Conservation (phyloP, 2,329 filamentous ascomycete species). For the Trichoderma semiorbis region DNA sequence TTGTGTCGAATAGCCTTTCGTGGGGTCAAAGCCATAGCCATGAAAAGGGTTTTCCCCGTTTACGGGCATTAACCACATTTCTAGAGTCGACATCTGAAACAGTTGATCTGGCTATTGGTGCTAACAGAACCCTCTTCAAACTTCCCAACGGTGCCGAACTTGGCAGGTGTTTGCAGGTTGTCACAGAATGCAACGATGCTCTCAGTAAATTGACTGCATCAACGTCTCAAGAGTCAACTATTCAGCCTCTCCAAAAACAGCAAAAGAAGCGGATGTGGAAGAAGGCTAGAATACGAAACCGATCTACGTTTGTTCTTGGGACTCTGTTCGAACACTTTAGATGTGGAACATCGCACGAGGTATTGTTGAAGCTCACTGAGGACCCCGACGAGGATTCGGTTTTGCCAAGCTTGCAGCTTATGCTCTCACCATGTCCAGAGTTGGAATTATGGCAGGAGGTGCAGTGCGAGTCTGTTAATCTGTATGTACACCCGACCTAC, state of each 20-base stretch:
- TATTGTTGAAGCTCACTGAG: background rate
- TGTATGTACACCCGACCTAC: background rate
- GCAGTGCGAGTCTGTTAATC: background rate
- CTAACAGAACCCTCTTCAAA: background rate
- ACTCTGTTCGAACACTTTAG: constrained; percentile 2
- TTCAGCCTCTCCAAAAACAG: background rate
- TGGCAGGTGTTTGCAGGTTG: background rate
- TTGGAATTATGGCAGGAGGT: background rate
- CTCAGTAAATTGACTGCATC: background rate
- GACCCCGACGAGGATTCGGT: background rate
- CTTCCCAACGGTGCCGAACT: background rate
- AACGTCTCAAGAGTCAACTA: background rate
- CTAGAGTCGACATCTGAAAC: background rate
- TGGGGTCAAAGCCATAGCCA: background rate
- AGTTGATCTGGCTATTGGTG: background rate
- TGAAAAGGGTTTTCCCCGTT: background rate
- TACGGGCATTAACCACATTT: background rate
- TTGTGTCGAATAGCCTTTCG: background rate
- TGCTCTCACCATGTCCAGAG: background rate
- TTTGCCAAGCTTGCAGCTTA: background rate
- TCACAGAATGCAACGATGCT: background rate
- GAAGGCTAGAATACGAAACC: constrained; percentile 10
- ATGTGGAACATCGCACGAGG: background rate
- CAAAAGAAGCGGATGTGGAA: constrained; percentile 6
- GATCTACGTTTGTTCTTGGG: background rate